Evolutionary conservation across 495 filamentous ascomycete species (phyloP).

Genomic region (Penicillium nucicola): DNA sequence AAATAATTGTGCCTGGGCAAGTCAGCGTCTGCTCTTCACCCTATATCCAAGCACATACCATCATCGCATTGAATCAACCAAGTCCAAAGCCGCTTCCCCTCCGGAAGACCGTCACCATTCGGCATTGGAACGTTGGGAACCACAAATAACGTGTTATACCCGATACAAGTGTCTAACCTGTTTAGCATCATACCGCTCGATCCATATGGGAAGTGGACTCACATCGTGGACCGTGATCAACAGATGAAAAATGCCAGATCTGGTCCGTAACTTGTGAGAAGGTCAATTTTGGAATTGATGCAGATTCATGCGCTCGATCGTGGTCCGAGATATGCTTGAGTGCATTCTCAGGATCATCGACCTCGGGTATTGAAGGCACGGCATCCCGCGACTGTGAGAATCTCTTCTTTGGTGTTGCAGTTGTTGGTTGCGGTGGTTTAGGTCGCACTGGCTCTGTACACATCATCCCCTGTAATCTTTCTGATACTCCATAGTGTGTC

Average conservation of each 20-base stretch:
- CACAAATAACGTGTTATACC: slow-evolving; percentile 76
- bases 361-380: slow-evolving; percentile 8
- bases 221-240: slow-evolving; percentile 59
- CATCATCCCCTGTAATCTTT: slow-evolving; percentile 65
- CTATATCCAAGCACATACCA: slow-evolving; percentile 40
- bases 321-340: slow-evolving; percentile 23
- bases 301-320: slow-evolving; percentile 19
- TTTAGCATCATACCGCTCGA: background rate
- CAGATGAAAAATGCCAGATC: slow-evolving; percentile 63
- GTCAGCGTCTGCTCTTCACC: slow-evolving; percentile 2
- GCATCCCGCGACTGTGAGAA: slow-evolving; percentile 10
- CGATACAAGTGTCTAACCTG: slow-evolving; percentile 67
- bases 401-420: slow-evolving; percentile 7
- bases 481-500: slow-evolving; percentile 63
- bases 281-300: slow-evolving; percentile 30
- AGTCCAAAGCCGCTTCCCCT: slow-evolving; percentile 66
- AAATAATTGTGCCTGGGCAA: slow-evolving; percentile 62
- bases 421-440: slow-evolving; percentile 13
- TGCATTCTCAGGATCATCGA: slow-evolving; percentile 36
- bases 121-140: slow-evolving; percentile 32
- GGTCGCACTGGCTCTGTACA: slow-evolving; percentile 48
- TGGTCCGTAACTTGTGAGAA: slow-evolving; percentile 53
- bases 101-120: slow-evolving; percentile 50
- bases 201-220: background rate
- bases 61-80: slow-evolving; percentile 84